Base-by-base conservation (phyloP, 192 early-diverging fungal genomes). In the Gryganskiella cystojenkinii region DNA sequence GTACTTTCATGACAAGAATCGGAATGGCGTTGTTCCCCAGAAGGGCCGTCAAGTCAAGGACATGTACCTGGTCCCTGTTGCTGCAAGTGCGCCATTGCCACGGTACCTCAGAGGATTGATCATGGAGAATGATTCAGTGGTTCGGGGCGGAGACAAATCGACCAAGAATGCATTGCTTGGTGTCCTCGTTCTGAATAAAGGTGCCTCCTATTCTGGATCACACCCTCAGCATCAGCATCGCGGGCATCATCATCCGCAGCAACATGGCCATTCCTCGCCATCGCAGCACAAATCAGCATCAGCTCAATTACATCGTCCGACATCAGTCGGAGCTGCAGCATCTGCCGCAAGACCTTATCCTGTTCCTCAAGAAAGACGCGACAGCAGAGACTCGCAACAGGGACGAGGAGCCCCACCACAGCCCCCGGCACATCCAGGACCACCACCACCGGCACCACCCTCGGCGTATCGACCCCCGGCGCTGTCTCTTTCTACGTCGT, bases 21-120 rank as follows among this genome's bases (percentile, higher is more conserved):
- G 92, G n/a, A 87, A 84, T 70, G 93, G 90, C 5, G 92, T 92
- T 0, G 84, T 94, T 11, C 89, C 84, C n/a, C 82, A 89, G 42
- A 82, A 83, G 52, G 88, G 86, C 30, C 81, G 87, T 15, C 82
- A 68, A 42, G 86, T 93, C 22, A 93, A 92, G 69, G 93, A 94
- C 52, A 87, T 94, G 87, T 94, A 94, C 66, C 28, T 94, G 34
- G 72, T 93, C 7, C 92, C 93, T 34, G 59, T 94, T 9, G 66
- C 62, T 30, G 67, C 73, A 17, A 80, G 80, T 9, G 87, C 88
- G 7, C 55, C 80, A 31, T 59, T 93, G 14, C 91, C 91, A 9
- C 56, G 65, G 42, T 92, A 85, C 70, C 60, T 93, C 4, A 64
- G 71, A 17, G 84, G 80, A 2, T 67, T 93, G 31, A 71, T n/a